Evolutionary conservation across 495 filamentous ascomycete species (phyloP), one percentile per base, ranked within the genome.

Genomic region (Tuber microsphaerosporum): DNA sequence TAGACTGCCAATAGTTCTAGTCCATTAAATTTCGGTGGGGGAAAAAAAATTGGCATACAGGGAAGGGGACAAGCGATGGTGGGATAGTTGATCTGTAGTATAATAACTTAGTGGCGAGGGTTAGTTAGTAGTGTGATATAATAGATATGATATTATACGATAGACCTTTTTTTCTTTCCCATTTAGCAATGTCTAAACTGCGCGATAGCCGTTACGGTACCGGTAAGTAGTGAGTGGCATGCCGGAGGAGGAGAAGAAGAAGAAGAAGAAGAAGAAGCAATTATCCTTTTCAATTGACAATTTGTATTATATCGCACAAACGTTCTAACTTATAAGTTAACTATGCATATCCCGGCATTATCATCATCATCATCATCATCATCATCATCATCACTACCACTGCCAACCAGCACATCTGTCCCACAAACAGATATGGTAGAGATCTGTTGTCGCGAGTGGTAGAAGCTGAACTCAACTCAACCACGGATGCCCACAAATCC

Each of bases 41-140:
- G 14, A n/a, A n/a, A n/a, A n/a, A 22, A 44, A n/a, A 74, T 51
- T 71, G 26, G 69, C 73, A 37, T 2, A 37, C 34, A 77, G 69
- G 75, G 75, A 77, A 77, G 73, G 75, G 43, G 51, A 73, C 70
- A 51, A 74, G n/a, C 76, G 76, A 79, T 72, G 72, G 34, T 34
- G 26, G 43, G 41, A 31, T 45, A 46, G 61, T 48, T 65, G 26
- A 34, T 65, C 26, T 6, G 34, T 37, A 37, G 34, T 37, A n/a
- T n/a, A n/a, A n/a, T n/a, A n/a, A 39, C 37, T 1, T 1, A 65
- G 56, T 31, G 56, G 34, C 56, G 56, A 31, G 12, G 26, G 26
- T 31, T 17, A 16, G 26, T 31, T 17, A 16, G 56, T 37, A 37
- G 34, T 37, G 34, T 37, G 34, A 37, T 37, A 37, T n/a, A n/a